Conservation (phyloP, 768 basidiomycete species). For the Kwoniella europaea region DNA sequence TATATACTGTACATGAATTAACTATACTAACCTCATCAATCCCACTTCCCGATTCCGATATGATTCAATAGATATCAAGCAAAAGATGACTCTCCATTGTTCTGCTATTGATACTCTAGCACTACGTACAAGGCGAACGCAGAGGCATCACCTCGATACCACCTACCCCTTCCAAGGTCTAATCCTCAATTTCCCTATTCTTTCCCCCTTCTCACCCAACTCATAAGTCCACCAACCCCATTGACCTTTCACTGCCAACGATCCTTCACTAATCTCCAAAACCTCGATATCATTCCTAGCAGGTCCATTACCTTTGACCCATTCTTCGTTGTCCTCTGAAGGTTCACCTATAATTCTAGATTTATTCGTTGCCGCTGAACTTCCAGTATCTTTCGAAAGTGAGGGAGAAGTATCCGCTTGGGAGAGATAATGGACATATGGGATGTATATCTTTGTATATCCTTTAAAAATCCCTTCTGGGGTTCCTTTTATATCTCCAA, state of each 20-base stretch:
- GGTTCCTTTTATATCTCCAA: not conserved
- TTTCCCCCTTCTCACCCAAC: constrained; percentile 16
- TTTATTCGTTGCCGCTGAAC: constrained; percentile 50
- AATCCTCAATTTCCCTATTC: constrained; percentile 25
- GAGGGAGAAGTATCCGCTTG: constrained; percentile 63
- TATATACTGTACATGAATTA: not conserved
- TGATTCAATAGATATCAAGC: no score
- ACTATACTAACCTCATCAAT: not conserved
- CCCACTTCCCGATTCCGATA: no score
- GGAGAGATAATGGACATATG: constrained; percentile 82
- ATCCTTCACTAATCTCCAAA: constrained; percentile 33
- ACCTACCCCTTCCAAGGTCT: constrained; percentile 20
- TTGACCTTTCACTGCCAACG: constrained; percentile 37
- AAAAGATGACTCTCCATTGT: no score
- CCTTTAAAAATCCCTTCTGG: constrained; percentile 49
- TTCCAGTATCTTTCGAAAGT: not conserved
- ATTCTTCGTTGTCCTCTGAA: constrained; percentile 23
- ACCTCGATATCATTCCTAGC: constrained; percentile 42
- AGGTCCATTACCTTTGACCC: constrained; percentile 22
- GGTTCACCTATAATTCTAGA: constrained; percentile 26
- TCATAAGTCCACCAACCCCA: constrained; percentile 42
- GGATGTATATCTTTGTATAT: constrained; percentile 82
- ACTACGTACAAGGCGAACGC: no score
- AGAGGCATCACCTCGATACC: no score
- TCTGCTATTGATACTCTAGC: no score